phyloP scores from a whole-genome alignment of 495 filamentous ascomycete genomes.

The Clavariopsis aquatica region DNA sequence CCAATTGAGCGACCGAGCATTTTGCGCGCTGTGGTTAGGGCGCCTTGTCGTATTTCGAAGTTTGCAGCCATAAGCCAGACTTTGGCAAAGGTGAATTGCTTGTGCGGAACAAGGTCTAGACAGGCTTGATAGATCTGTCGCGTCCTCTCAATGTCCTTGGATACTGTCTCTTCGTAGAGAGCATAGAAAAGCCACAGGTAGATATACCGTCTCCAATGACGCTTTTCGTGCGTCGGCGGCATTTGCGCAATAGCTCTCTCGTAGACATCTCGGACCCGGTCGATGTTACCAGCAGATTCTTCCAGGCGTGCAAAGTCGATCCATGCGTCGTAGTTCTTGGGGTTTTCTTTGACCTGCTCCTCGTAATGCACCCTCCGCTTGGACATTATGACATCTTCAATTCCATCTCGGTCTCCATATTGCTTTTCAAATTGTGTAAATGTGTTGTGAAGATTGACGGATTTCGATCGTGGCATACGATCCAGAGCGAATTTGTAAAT shows the following conservation, averaged over 20 bases:
- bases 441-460: constrained; percentile 79
- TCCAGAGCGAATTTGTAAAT: constrained; percentile 98
- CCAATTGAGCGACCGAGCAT: constrained; percentile 86
- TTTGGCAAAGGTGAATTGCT: constrained; percentile 97
- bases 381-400: constrained; percentile 93
- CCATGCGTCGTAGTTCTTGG: constrained; percentile 94
- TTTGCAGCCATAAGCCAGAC: constrained; percentile 92
- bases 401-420: constrained; percentile 88
- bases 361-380: constrained; percentile 94
- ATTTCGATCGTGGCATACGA: constrained; percentile 83
- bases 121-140: constrained; percentile 89
- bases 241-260: constrained; percentile 96
- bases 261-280: constrained; percentile 86
- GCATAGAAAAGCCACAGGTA: constrained; percentile 99
- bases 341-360: constrained; percentile 87
- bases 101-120: constrained; percentile 85
- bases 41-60: constrained; percentile 85
- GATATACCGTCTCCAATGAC: constrained; percentile 95
- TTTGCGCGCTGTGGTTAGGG: constrained; percentile 78
- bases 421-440: constrained; percentile 99
- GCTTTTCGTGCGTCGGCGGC: constrained; percentile 92
- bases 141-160: constrained; percentile 75
- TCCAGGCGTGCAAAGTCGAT: constrained; percentile 93
- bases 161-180: constrained; percentile 86
- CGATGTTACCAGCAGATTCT: constrained; percentile 75